Evolutionary conservation across 164 flowering plant species (phyloP).

Genomic region (Tetracentron sinense): DNA sequence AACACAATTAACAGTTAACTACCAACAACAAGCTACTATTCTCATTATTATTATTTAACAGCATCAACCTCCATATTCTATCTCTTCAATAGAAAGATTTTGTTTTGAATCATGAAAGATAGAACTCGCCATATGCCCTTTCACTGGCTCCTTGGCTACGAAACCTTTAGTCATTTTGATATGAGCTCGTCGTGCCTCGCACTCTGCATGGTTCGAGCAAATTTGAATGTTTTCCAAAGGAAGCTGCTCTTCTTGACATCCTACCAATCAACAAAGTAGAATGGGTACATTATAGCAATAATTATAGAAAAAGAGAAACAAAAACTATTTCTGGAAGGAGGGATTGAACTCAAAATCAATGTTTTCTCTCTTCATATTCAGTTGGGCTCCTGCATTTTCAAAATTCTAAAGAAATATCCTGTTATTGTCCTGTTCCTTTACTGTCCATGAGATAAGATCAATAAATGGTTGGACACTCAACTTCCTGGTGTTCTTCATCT

Average conservation of each 20-base stretch:
- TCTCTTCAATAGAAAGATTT: slow-evolving; percentile 17
- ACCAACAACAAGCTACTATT: slow-evolving; percentile 9
- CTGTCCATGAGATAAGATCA: background rate
- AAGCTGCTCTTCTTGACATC: slow-evolving; percentile 49
- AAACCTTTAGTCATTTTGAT: slow-evolving; percentile 88
- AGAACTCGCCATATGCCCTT: slow-evolving; percentile 91
- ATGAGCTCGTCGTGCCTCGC: slow-evolving; percentile 47
- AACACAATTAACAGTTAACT: slow-evolving; percentile 5
- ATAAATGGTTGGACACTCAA: too few species aligned
- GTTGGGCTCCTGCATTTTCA: background rate
- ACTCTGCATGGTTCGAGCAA: slow-evolving; percentile 65
- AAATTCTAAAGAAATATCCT: background rate
- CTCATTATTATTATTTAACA: background rate
- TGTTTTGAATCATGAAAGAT: slow-evolving; percentile 20
- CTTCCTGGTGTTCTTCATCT: too few species aligned
- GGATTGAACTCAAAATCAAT: background rate
- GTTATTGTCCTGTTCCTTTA: background rate
- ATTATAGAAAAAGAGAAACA: background rate
- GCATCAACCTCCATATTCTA: slow-evolving; percentile 4
- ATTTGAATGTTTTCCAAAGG: slow-evolving; percentile 33
- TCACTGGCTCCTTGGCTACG: slow-evolving; percentile 86
- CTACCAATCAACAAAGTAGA: slow-evolving; percentile 30
- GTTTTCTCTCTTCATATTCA: background rate
- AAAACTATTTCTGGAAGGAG: background rate
- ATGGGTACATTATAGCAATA: background rate